Conservation (phyloP, 139 green algal genomes). For the Cymbomonas tetramitiformis region DNA sequence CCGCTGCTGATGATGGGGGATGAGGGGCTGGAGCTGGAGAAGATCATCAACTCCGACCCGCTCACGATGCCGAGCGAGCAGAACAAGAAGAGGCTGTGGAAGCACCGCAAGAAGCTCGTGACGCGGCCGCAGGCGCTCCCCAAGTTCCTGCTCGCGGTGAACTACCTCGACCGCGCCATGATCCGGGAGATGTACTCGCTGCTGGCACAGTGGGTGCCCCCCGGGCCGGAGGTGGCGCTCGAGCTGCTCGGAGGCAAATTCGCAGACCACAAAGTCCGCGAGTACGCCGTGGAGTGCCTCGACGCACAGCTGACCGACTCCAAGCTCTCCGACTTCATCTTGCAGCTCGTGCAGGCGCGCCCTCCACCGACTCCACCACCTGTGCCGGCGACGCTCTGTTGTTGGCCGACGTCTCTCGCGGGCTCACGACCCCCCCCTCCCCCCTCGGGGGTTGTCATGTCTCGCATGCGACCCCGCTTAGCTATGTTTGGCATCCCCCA, state of each 20-base stretch:
- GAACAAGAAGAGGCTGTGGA: not conserved
- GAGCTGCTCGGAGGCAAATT: constrained; percentile 3
- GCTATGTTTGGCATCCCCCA: too few relatives aligned
- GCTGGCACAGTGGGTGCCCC: not conserved
- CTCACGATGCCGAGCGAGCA: not conserved
- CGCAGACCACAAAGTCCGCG: not conserved
- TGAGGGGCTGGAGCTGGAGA: too few relatives aligned
- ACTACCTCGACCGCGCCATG: not conserved
- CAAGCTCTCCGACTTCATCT: too few relatives aligned
- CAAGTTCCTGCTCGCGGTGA: not conserved
- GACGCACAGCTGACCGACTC: too few relatives aligned
- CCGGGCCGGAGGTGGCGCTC: not conserved
- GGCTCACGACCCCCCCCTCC: too few relatives aligned
- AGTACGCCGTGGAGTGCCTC: constrained; percentile 8
- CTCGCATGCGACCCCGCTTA: too few relatives aligned
- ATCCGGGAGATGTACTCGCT: not conserved
- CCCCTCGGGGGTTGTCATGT: too few relatives aligned
- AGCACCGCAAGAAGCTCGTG: not conserved
- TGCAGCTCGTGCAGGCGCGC: too few relatives aligned
- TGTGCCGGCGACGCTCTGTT: too few relatives aligned
- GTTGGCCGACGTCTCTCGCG: too few relatives aligned
- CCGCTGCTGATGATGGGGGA: too few relatives aligned
- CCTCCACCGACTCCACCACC: too few relatives aligned
- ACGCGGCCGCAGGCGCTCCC: not conserved
- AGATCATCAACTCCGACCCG: not conserved